Conservation (phyloP, 352 stramenopile genomes). For the Phytophthora melonis region DNA sequence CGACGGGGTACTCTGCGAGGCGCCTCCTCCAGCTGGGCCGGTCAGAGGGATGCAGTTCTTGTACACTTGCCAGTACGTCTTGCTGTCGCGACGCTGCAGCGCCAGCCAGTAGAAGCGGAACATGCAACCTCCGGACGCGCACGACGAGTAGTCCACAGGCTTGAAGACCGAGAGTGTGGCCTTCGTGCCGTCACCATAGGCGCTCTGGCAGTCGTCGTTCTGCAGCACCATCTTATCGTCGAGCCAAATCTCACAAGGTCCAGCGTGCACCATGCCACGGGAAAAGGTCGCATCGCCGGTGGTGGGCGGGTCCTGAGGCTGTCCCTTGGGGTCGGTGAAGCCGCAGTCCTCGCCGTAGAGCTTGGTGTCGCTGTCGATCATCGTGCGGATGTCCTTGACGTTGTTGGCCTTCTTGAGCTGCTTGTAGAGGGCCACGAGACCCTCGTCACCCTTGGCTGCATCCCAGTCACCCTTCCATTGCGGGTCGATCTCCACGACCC, state of each 20-base stretch:
- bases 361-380: conserved; percentile 36
- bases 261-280: conserved; percentile 34
- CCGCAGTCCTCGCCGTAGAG: conserved; percentile 41
- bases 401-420: conserved; percentile 33
- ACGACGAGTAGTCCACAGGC: conserved; percentile 48
- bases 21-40: conserved; percentile 20
- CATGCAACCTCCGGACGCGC: conserved; percentile 37
- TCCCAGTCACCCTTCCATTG: neutral
- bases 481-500: neutral
- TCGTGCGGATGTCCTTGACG: conserved; percentile 34
- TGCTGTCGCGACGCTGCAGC: conserved; percentile 33
- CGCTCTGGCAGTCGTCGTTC: conserved; percentile 44
- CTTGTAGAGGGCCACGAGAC: conserved; percentile 26
- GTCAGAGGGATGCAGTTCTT: conserved; percentile 42
- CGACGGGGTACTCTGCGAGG: conserved; percentile 24
- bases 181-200: conserved; percentile 35
- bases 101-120: conserved; percentile 49
- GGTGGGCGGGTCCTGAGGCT: conserved; percentile 23
- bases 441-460: neutral
- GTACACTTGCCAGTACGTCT: conserved; percentile 48
- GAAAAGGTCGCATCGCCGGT: conserved; percentile 39
- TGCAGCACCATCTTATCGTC: conserved; percentile 41
- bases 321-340: conserved; percentile 38
- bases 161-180: conserved; percentile 39
- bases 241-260: conserved; percentile 44